Evolutionary conservation across 371 early-diverging fungal genomes (phyloP), one percentile per base, ranked within the genome.

Genomic region (Lichtheimia ramosa): DNA sequence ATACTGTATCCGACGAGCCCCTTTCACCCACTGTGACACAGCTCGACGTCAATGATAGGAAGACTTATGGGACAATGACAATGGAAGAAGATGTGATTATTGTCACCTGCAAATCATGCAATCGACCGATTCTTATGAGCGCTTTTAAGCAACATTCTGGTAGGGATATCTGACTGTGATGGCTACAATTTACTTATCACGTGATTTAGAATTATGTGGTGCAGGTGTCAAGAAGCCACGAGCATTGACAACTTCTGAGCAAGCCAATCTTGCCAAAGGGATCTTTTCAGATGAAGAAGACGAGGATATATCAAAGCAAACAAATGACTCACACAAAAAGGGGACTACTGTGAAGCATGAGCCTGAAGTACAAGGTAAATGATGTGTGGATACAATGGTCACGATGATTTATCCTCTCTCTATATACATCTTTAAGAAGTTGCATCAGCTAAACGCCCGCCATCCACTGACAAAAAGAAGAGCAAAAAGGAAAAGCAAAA

Each of bases 51-150:
- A 64, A 63, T 21, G 77, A 77, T 24, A 59, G 73, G 56, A 69
- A 69, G 20, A 69, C 69, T 34, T 75, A 68, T 58, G 81, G 81
- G 6, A 54, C 64, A 5, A 65, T 71, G 61, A 78, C 81, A 12
- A 70, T 81, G 68, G 74, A 77, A 50, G 78, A 81, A 16, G 78
- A 81, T 18, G 61, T 64, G 1, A 62, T 77, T 7, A 62, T 74
- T 7, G 64, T 77, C 6, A 68, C 70, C 25, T 81, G 81, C 63
- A 77, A 68, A 20, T 49, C 64, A 3, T 81, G 81, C 27, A 48
- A 70, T 20, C 57, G 75, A 27, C 74, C 75, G 2, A 62, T 81
- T 21, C 40, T 75, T 46, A 65, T 76, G 0, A 77, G 71, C 21
- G 70, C 63, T 54, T 77, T 81, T 48, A 63, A 58, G 18, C 61